Conservation (phyloP, 2,329 filamentous ascomycete species). For the Ophiobolus disseminans region DNA sequence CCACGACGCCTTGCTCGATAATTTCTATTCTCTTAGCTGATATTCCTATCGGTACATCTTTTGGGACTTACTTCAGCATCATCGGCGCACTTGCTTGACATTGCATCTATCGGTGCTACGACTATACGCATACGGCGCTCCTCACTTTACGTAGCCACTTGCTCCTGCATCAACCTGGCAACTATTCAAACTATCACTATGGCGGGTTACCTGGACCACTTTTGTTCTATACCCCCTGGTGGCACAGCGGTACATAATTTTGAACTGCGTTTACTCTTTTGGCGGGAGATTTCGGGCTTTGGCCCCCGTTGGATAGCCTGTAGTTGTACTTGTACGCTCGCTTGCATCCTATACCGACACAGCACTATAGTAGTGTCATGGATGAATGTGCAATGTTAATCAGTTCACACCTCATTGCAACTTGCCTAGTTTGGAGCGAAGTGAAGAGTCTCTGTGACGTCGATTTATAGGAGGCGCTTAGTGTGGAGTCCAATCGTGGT, state of each 20-base stretch:
- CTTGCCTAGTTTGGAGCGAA: conserved; percentile 6
- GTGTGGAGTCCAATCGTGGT: conserved; percentile 1
- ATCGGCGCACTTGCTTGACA: conserved; percentile 14
- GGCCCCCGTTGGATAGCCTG: no score
- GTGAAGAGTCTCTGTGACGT: no score
- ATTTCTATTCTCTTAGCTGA: conserved; percentile 16
- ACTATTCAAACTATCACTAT: conserved; percentile 15
- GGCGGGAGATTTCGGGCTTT: conserved; percentile 2
- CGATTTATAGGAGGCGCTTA: not conserved
- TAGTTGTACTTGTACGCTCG: conserved; percentile 11
- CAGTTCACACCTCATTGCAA: no score
- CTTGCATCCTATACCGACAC: conserved; percentile 15
- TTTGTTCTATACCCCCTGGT: conserved; percentile 28
- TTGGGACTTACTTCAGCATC: conserved; percentile 11
- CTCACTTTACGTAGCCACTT: conserved; percentile 17
- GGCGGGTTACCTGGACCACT: conserved; percentile 9
- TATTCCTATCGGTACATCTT: conserved; percentile 5
- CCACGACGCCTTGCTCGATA: conserved; percentile 20
- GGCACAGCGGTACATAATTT: conserved; percentile 13
- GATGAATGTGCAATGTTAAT: conserved; percentile 25
- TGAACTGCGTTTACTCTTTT: conserved; percentile 4
- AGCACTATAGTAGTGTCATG: conserved; percentile 40
- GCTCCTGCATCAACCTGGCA: conserved; percentile 14
- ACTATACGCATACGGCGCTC: conserved; percentile 26
- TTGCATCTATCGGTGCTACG: conserved; percentile 28